Evolutionary conservation across 2,329 filamentous ascomycete species (phyloP).

Genomic region (Botrytis porri): DNA sequence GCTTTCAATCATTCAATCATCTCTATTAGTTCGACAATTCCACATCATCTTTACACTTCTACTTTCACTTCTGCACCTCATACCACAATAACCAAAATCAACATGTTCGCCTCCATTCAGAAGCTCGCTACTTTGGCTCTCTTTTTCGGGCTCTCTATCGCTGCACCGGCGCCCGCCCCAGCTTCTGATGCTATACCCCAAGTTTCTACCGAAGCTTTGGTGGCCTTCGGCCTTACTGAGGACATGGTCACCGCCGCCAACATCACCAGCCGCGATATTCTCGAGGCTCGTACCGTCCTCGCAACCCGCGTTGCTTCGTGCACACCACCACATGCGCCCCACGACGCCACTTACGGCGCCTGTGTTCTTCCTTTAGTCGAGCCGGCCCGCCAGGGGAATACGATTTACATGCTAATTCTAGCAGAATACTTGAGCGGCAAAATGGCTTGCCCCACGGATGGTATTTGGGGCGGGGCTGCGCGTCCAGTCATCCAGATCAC

Average conservation of each 20-base stretch:
- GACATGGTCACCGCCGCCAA: background rate
- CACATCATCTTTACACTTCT: background rate
- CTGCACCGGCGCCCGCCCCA: background rate
- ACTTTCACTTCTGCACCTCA: background rate
- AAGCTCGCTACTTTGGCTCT: background rate
- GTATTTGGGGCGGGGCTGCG: background rate
- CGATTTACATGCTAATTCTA: background rate
- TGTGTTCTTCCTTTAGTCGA: background rate
- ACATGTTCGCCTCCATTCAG: background rate
- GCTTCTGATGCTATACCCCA: background rate
- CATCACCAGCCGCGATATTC: background rate
- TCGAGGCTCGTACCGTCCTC: background rate
- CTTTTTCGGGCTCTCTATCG: background rate
- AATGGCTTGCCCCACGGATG: background rate
- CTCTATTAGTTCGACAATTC: background rate
- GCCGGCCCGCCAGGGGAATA: background rate
- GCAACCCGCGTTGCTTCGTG: background rate
- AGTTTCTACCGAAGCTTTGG: background rate
- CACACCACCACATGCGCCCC: fast-evolving
- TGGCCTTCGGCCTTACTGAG: background rate
- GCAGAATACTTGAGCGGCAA: background rate
- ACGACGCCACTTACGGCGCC: background rate
- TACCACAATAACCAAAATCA: background rate
- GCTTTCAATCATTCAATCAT: background rate
- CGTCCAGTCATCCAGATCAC: fast-evolving